Conservation (phyloP, 345 rosid species). For the Hibiscus tridactylites region DNA sequence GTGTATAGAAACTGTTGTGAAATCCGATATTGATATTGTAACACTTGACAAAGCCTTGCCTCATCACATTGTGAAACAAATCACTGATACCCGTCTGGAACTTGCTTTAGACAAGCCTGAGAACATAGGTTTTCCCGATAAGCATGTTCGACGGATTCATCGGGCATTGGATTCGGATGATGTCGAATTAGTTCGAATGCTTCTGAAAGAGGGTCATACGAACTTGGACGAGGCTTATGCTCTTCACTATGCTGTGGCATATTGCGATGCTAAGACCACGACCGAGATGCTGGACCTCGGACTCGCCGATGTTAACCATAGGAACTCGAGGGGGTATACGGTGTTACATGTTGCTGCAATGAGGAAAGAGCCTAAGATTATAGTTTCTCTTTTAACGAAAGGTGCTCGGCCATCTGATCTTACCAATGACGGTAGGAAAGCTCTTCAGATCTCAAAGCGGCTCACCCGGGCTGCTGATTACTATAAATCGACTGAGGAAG, state of each 20-base stretch:
- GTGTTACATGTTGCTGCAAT: conserved; percentile 77
- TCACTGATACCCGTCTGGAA: conserved; percentile 33
- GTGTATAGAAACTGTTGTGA: conserved; percentile 44
- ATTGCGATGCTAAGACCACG: conserved; percentile 69
- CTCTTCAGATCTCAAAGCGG: conserved; percentile 57
- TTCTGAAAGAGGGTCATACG: conserved; percentile 56
- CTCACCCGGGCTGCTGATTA: conserved; percentile 55
- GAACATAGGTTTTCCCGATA: conserved; percentile 28
- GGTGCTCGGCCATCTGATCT: conserved; percentile 65
- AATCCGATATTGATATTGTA: conserved; percentile 49
- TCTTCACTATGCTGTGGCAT: conserved; percentile 77
- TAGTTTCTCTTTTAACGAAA: conserved; percentile 60
- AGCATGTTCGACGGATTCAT: conserved; percentile 53
- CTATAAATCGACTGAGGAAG: conserved; percentile 42
- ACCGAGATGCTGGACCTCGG: conserved; percentile 66
- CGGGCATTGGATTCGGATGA: conserved; percentile 84
- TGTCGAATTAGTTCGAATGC: conserved; percentile 74
- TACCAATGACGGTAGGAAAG: conserved; percentile 65
- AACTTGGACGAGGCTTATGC: conserved; percentile 63
- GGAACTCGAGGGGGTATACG: conserved; percentile 58
- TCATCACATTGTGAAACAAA: conserved; percentile 37
- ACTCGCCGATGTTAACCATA: conserved; percentile 53
- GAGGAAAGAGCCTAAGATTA: conserved; percentile 73
- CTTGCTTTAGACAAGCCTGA: conserved; percentile 31
- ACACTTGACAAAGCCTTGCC: conserved; percentile 65